Conservation (phyloP, 768 basidiomycete genomes). For the Pleurotus citrinopileatus region DNA sequence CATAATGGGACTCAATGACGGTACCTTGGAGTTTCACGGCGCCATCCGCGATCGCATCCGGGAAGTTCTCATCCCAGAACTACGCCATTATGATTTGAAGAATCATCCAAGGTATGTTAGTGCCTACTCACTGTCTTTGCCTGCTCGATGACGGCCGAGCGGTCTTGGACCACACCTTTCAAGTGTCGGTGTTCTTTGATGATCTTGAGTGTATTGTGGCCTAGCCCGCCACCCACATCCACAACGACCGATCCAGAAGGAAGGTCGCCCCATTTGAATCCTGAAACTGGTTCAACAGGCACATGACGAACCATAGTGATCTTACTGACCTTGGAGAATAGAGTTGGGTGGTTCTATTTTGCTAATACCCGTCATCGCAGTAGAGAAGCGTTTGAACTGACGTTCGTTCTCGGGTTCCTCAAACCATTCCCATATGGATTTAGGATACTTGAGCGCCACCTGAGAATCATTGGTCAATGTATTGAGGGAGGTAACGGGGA, state of each 20-base stretch:
- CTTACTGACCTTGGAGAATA: conserved; percentile 17
- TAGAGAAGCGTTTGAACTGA: conserved; percentile 22
- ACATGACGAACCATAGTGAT: neutral
- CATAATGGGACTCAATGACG: neutral
- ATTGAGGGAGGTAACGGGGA: neutral
- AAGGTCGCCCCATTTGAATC: conserved; percentile 17
- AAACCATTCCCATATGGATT: conserved; percentile 28
- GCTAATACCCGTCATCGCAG: conserved; percentile 22
- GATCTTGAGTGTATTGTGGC: conserved; percentile 25
- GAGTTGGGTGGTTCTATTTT: conserved; percentile 18
- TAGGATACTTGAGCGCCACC: conserved; percentile 21
- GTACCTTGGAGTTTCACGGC: conserved; percentile 25
- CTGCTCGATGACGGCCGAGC: conserved; percentile 21
- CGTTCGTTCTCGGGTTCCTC: conserved; percentile 27
- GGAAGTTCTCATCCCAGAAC: conserved; percentile 24
- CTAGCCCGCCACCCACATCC: conserved; percentile 35
- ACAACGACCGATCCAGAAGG: conserved; percentile 20
- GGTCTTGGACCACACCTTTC: conserved; percentile 34
- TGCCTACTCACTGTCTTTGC: conserved; percentile 19
- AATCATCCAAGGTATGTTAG: neutral
- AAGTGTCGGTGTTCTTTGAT: conserved; percentile 21
- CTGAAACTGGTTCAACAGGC: conserved; percentile 8
- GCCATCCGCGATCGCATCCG: conserved; percentile 22
- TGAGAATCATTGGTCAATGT: conserved; percentile 20
- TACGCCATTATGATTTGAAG: conserved; percentile 7